Evolutionary conservation across 2,329 filamentous ascomycete genomes (phyloP).

Genomic region (Rhytidhysteron rufulum): DNA sequence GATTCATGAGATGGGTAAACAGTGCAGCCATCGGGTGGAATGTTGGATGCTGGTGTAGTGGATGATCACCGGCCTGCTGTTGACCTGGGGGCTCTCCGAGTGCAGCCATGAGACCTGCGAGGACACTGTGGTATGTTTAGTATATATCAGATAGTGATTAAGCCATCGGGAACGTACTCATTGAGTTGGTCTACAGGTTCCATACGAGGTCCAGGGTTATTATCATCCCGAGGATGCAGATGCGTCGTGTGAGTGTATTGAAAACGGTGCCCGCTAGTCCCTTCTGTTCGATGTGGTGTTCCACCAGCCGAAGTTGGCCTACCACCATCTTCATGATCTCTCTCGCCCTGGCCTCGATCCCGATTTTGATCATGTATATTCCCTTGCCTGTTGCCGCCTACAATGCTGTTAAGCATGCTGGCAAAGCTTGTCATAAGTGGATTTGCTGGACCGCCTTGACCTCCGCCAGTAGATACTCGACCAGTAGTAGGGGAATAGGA

Average conservation of each 20-base stretch:
- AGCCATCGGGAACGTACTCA: constrained; percentile 37
- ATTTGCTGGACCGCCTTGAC: constrained; percentile 14
- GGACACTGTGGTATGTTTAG: constrained; percentile 21
- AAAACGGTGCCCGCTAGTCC: constrained; percentile 18
- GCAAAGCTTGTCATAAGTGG: constrained; percentile 40
- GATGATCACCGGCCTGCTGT: constrained; percentile 5
- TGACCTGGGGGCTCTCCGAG: constrained; percentile 24
- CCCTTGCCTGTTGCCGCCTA: constrained; percentile 28
- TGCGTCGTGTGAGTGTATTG: constrained; percentile 32
- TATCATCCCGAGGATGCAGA: constrained; percentile 49
- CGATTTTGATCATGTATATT: constrained; percentile 12
- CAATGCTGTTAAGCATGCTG: constrained; percentile 45
- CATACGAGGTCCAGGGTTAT: constrained; percentile 46
- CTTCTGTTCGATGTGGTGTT: constrained; percentile 7
- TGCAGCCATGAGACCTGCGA: constrained; percentile 30
- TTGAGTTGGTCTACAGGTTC: constrained; percentile 46
- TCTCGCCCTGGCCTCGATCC: constrained; percentile 14
- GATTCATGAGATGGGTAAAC: constrained; percentile 31
- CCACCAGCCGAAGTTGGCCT: background rate
- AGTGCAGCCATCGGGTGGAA: constrained; percentile 43
- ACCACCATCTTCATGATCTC: constrained; percentile 6
- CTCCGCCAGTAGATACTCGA: constrained; percentile 12
- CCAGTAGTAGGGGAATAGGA: constrained; percentile 20
- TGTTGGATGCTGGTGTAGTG: constrained; percentile 9
- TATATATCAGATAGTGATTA: background rate